A percentile compares a stretch with the other conserved stretches of the same genome.
phyloP scores from a whole-genome alignment of 2,329 filamentous ascomycete genomes.

The Penicillium sp. region DNA sequence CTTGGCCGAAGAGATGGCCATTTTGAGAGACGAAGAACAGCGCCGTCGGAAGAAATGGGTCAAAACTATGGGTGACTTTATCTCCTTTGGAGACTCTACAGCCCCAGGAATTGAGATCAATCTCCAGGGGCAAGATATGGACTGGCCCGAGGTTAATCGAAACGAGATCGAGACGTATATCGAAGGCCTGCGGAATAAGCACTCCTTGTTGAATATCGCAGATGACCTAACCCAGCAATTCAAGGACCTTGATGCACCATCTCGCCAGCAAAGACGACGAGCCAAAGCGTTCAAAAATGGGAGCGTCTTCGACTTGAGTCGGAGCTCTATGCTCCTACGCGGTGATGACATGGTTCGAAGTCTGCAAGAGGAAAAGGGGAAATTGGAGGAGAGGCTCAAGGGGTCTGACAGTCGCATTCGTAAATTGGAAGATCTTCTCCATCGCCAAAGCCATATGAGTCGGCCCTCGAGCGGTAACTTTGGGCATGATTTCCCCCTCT shows the following conservation, averaged over 20 bases:
- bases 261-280: slow-evolving; percentile 82
- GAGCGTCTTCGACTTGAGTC: slow-evolving; percentile 90
- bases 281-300: slow-evolving; percentile 96
- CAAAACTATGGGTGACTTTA: slow-evolving; percentile 78
- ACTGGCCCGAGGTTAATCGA: slow-evolving; percentile 79
- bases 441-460: slow-evolving; percentile 72
- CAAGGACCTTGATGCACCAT: slow-evolving; percentile 79
- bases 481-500: slow-evolving; percentile 48
- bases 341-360: slow-evolving; percentile 81
- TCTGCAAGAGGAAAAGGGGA: slow-evolving; percentile 82
- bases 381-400: slow-evolving; percentile 74
- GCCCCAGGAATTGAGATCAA: slow-evolving; percentile 84
- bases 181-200: slow-evolving; percentile 67
- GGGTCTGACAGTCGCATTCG: slow-evolving; percentile 89
- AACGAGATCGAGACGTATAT: slow-evolving; percentile 79
- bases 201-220: slow-evolving; percentile 69
- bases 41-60: slow-evolving; percentile 90
- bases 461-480: slow-evolving; percentile 61
- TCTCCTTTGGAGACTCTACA: slow-evolving; percentile 69
- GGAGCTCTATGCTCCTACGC: slow-evolving; percentile 81
- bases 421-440: slow-evolving; percentile 87
- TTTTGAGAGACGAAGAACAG: slow-evolving; percentile 90
- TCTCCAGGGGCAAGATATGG: slow-evolving; percentile 75
- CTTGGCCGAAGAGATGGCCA: slow-evolving; percentile 88
- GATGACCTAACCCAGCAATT: slow-evolving; percentile 77